These are phyloP conservation scores for Arabis alpina DNA, from an alignment of 345 rosid species.

Conservation along the genomic window DNA sequence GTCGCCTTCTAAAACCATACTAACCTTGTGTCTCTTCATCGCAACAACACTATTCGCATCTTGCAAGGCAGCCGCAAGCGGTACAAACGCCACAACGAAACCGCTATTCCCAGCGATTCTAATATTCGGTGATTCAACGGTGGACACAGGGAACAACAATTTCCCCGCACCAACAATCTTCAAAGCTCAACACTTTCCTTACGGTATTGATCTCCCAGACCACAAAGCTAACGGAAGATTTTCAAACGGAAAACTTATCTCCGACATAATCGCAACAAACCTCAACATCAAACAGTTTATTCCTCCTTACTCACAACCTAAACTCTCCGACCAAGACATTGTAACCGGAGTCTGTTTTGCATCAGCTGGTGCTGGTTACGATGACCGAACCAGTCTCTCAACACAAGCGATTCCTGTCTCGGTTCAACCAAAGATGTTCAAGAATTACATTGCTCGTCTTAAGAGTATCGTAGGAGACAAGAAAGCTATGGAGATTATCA, in stretches of 20 bases:
- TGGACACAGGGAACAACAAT: slow-evolving; percentile 44
- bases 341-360: slow-evolving; percentile 41
- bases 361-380: slow-evolving; percentile 40
- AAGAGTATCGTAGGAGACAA: slow-evolving; percentile 46
- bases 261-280: slow-evolving; percentile 37
- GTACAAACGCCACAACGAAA: neutral
- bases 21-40: slow-evolving; percentile 4
- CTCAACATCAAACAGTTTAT: slow-evolving; percentile 37
- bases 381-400: slow-evolving; percentile 17
- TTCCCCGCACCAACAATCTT: slow-evolving; percentile 27
- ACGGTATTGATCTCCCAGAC: slow-evolving; percentile 38
- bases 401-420: slow-evolving; percentile 45
- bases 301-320: slow-evolving; percentile 42
- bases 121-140: slow-evolving; percentile 43
- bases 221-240: slow-evolving; percentile 34
- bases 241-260: slow-evolving; percentile 38
- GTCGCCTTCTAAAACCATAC: slow-evolving; percentile 24
- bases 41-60: slow-evolving; percentile 26
- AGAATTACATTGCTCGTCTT: slow-evolving; percentile 38
- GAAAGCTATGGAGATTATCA: slow-evolving; percentile 49
- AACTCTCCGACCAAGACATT: slow-evolving; percentile 35
- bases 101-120: slow-evolving; percentile 43
- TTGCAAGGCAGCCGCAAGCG: slow-evolving; percentile 30
- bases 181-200: slow-evolving; percentile 36
- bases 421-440: slow-evolving; percentile 51